Evolutionary conservation across 176 grass and related monocot genomes (phyloP).

Genomic region (Phoenix roebelenii): DNA sequence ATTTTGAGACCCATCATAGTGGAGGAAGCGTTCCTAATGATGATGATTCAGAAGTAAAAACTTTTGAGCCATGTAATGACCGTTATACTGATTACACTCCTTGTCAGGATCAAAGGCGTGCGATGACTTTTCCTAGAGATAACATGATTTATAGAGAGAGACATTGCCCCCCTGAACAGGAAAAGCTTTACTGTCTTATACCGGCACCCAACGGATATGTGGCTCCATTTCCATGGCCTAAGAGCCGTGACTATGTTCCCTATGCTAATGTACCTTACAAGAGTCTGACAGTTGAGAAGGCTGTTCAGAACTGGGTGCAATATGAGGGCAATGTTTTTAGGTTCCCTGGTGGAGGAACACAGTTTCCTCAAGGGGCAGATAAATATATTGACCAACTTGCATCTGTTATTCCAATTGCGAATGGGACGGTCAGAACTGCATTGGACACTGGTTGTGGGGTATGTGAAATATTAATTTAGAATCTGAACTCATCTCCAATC

Average conservation of each 20-base stretch:
- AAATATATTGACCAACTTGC: conserved; percentile 72
- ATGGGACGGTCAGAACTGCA: conserved; percentile 65
- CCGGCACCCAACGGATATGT: conserved; percentile 70
- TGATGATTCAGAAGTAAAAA: background rate
- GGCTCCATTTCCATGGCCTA: conserved; percentile 68
- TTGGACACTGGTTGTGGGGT: conserved; percentile 93
- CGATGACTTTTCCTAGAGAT: conserved; percentile 58
- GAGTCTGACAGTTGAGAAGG: conserved; percentile 77
- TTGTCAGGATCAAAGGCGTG: conserved; percentile 66
- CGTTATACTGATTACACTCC: conserved; percentile 79
- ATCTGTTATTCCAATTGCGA: conserved; percentile 50
- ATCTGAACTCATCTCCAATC: no score
- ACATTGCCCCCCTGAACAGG: conserved; percentile 58
- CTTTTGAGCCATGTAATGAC: background rate
- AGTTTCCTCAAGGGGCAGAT: conserved; percentile 70
- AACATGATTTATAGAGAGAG: conserved; percentile 75
- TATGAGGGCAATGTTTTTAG: conserved; percentile 79
- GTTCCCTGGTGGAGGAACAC: conserved; percentile 81
- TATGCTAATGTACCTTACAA: conserved; percentile 82
- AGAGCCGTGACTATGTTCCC: conserved; percentile 69
- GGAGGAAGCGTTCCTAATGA: background rate
- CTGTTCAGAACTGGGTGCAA: conserved; percentile 82
- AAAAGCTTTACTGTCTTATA: conserved; percentile 62
- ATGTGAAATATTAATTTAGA: conserved; percentile 14
- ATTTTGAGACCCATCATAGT: conserved; percentile 14